phyloP scores from a whole-genome alignment of 1,284 basidiomycete genomes.

The Puccinia novopanici region DNA sequence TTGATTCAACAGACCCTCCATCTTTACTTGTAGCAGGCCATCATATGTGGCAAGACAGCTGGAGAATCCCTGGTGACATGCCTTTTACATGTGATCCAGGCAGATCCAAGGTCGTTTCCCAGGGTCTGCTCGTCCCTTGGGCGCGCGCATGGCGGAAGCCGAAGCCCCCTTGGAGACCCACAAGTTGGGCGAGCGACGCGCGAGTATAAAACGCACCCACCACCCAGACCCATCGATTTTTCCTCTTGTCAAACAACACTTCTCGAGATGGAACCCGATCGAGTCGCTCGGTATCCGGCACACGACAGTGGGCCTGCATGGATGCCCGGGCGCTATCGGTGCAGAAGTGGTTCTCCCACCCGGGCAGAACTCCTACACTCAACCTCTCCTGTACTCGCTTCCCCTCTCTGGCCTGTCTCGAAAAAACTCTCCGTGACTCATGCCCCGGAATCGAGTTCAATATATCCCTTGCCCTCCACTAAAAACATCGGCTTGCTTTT shows the following conservation, averaged over 20 bases:
- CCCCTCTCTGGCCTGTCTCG: neutral
- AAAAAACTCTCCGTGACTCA: neutral
- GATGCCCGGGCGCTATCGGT: constrained; percentile 41
- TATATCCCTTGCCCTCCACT: neutral
- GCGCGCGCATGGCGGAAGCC: too few species aligned
- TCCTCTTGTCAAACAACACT: constrained; percentile 47
- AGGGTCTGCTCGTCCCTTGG: too few species aligned
- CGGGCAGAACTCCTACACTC: constrained; percentile 32
- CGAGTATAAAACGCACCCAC: neutral
- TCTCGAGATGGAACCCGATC: constrained; percentile 46
- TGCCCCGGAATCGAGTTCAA: constrained; percentile 17
- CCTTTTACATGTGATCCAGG: too few species aligned
- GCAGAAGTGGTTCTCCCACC: constrained; percentile 31
- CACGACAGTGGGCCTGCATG: too few species aligned
- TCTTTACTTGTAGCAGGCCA: too few species aligned
- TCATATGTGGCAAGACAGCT: too few species aligned
- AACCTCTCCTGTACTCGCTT: neutral
- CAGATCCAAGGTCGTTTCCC: too few species aligned
- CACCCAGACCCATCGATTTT: neutral
- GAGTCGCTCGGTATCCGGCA: constrained; percentile 35
- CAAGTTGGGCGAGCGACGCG: neutral
- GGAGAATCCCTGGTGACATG: too few species aligned
- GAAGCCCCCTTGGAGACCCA: neutral
- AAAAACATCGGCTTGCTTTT: too few species aligned
- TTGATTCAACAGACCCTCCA: too few species aligned